Conservation (phyloP, 768 basidiomycete species). For the Lentinula guzmanii region DNA sequence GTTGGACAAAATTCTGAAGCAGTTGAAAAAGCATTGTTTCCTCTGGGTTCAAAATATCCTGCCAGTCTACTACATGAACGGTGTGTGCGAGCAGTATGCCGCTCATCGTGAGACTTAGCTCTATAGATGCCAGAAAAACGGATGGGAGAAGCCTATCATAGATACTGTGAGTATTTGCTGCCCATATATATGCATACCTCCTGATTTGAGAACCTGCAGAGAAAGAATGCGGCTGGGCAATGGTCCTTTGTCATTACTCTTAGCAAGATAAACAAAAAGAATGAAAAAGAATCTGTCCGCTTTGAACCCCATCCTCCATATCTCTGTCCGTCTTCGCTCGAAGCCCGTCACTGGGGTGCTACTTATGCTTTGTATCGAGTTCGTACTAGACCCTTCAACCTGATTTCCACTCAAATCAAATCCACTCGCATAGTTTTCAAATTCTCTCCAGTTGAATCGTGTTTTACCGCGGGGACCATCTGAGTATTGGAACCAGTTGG, state of each 20-base stretch:
- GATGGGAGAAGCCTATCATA: conserved; percentile 82
- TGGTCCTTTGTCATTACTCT: conserved; percentile 68
- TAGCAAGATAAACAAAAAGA: conserved; percentile 64
- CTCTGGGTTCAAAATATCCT: conserved; percentile 81
- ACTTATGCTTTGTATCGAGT: conserved; percentile 85
- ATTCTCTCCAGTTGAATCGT: conserved; percentile 64
- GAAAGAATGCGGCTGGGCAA: conserved; percentile 35
- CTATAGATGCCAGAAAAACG: conserved; percentile 76
- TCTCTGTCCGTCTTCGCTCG: conserved; percentile 56
- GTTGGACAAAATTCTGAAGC: conserved; percentile 8
- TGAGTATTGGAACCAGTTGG: conserved; percentile 82
- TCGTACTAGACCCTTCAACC: conserved; percentile 26
- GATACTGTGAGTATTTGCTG: conserved; percentile 53
- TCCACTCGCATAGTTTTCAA: conserved; percentile 54
- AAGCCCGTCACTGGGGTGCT: conserved; percentile 90
- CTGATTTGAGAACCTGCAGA: conserved; percentile 25
- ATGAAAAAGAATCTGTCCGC: conserved; percentile 59
- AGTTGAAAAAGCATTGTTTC: conserved; percentile 62
- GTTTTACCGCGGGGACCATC: conserved; percentile 80
- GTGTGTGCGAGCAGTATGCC: conserved; percentile 22
- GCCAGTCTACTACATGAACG: conserved; percentile 76
- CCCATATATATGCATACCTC: background rate
- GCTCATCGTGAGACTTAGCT: background rate
- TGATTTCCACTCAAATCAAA: conserved; percentile 8
- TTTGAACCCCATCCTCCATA: conserved; percentile 73